Evolutionary conservation across 169 alveolate genomes (phyloP).

Genomic region (Plasmodium vivax): DNA sequence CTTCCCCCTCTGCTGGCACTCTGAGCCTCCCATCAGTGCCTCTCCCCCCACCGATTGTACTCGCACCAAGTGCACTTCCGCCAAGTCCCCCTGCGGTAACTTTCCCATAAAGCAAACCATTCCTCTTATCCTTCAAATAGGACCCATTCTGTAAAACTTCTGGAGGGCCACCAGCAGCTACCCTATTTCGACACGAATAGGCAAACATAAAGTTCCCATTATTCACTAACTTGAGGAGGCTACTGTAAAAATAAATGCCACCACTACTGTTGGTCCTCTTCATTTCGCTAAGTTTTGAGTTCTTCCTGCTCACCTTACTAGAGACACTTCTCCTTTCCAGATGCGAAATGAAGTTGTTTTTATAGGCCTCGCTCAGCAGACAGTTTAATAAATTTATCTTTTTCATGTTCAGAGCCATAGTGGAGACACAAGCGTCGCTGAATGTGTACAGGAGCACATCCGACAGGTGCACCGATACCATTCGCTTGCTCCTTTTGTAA

Average conservation of each 20-base stretch:
- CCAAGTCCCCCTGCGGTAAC: background rate
- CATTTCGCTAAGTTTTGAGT: slow-evolving; percentile 2
- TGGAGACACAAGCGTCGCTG: background rate
- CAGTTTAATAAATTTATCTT: slow-evolving; percentile 36
- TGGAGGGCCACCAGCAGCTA: background rate
- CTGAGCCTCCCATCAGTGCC: background rate
- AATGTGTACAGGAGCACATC: slow-evolving; percentile 10
- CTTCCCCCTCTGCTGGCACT: background rate
- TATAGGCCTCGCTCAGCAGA: background rate
- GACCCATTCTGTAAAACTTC: background rate
- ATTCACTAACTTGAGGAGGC: slow-evolving; percentile 26
- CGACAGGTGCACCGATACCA: slow-evolving; percentile 33
- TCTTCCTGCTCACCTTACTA: slow-evolving; percentile 2
- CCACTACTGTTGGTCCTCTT: background rate
- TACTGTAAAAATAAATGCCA: slow-evolving; percentile 30
- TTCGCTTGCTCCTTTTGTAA: slow-evolving; percentile 44
- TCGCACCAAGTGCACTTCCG: background rate
- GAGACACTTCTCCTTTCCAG: background rate
- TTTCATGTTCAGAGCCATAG: slow-evolving; percentile 15
- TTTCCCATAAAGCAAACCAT: background rate
- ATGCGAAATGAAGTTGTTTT: background rate
- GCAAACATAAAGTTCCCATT: slow-evolving; percentile 29
- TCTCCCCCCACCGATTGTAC: background rate
- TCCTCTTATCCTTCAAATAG: background rate
- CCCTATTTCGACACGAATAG: background rate